These are phyloP conservation scores for Amaranthus palmeri DNA, from an alignment of 148 eudicot genomes.

Conservation along the genomic window DNA sequence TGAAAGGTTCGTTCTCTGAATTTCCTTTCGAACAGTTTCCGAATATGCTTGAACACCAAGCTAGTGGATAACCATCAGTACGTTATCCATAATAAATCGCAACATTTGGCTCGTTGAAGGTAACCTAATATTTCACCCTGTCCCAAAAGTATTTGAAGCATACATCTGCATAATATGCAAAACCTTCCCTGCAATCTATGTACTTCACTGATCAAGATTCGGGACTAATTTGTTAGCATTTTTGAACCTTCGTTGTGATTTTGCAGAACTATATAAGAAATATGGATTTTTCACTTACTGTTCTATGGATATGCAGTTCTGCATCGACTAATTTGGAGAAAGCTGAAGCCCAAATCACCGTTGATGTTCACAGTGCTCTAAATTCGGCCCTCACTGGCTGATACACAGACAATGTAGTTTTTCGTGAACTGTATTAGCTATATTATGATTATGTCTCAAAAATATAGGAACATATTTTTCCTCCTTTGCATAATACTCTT, in stretches of 20 bases:
- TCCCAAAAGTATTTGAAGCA: slow-evolving; percentile 64
- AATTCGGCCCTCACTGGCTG: too few species aligned
- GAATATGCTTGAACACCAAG: slow-evolving; percentile 48
- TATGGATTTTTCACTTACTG: too few species aligned
- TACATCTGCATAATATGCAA: slow-evolving; percentile 43
- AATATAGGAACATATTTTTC: too few species aligned
- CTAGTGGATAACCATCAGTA: slow-evolving; percentile 54
- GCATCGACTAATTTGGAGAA: too few species aligned
- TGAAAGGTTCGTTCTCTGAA: slow-evolving; percentile 62
- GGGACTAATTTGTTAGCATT: background rate
- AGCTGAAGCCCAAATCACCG: too few species aligned
- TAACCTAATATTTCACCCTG: slow-evolving; percentile 57
- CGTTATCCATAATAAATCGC: slow-evolving; percentile 47
- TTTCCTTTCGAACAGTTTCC: slow-evolving; percentile 60
- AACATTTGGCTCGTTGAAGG: slow-evolving; percentile 69
- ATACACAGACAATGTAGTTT: too few species aligned
- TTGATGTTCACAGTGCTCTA: too few species aligned
- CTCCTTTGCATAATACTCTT: too few species aligned
- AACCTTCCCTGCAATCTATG: slow-evolving; percentile 49
- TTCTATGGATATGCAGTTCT: too few species aligned
- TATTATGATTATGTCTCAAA: too few species aligned
- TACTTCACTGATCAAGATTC: slow-evolving; percentile 3
- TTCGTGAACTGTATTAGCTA: too few species aligned
- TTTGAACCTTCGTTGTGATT: background rate
- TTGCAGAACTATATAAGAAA: too few species aligned